Conservation (phyloP, 164 flowering plant genomes). For the Liriodendron chinense region DNA sequence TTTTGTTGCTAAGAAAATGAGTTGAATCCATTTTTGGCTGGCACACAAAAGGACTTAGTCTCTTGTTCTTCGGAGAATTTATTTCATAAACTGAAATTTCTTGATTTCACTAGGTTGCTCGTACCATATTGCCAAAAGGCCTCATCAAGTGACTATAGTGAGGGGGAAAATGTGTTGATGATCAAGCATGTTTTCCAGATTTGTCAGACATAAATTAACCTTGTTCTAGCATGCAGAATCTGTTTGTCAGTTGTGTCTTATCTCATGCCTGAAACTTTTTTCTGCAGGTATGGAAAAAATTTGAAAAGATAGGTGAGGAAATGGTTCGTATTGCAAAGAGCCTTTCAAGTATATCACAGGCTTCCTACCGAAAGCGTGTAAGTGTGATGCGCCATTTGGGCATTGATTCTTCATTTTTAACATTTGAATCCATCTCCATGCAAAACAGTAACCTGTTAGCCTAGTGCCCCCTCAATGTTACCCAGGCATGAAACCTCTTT, state of each 20-base stretch:
- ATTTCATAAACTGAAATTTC: not conserved
- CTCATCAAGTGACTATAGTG: not conserved
- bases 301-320: conserved; percentile 56
- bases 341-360: conserved; percentile 52
- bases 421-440: not conserved
- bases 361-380: conserved; percentile 44
- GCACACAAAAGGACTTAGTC: not conserved
- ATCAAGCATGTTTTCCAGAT: not conserved
- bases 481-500: not conserved
- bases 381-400: not conserved
- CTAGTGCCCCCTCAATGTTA: not conserved
- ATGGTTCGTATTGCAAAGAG: conserved; percentile 56
- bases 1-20: not conserved
- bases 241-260: not conserved
- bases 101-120: not conserved
- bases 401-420: not conserved
- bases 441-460: not conserved
- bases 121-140: not conserved
- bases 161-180: not conserved
- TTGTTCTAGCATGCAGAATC: not conserved
- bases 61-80: not conserved
- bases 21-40: not conserved
- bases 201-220: not conserved
- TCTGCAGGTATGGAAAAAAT: conserved; percentile 62
- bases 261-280: conserved; percentile 7